phyloP scores from a whole-genome alignment of 75 land plant species.

The Larix kaempferi region DNA sequence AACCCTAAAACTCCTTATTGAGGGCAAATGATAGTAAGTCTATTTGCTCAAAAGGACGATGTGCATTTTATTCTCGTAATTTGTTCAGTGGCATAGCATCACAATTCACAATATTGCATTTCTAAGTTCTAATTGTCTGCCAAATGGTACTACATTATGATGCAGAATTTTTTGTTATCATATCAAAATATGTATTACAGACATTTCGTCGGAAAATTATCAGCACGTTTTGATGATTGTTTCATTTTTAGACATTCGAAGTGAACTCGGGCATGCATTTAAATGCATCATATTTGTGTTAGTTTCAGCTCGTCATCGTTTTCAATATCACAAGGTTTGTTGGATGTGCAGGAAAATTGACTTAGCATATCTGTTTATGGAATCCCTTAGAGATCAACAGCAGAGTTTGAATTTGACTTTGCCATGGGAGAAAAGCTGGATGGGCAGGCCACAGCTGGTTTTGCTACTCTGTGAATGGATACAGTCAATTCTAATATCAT shows the following conservation, averaged over 20 bases:
- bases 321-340: background rate
- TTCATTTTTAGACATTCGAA: background rate
- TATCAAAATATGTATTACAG: background rate
- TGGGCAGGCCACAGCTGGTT: conserved; percentile 35
- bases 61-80: too few relatives aligned
- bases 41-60: too few relatives aligned
- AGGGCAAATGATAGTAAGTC: too few relatives aligned
- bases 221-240: background rate
- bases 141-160: too few relatives aligned
- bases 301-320: background rate
- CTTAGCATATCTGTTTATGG: conserved; percentile 40
- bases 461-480: conserved; percentile 59
- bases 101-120: too few relatives aligned
- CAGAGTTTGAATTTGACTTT: background rate
- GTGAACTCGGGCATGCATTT: background rate
- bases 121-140: too few relatives aligned
- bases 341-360: conserved; percentile 55
- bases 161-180: background rate
- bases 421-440: conserved; percentile 8
- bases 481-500: conserved; percentile 46
- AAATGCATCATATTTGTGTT: background rate
- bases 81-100: too few relatives aligned
- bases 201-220: background rate
- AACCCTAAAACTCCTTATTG: too few relatives aligned
- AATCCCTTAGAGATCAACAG: conserved; percentile 6